A percentile compares a stretch with the other conserved stretches of the same genome.
Conservation (phyloP, 495 filamentous ascomycete genomes). For the Penicillium lagena region DNA sequence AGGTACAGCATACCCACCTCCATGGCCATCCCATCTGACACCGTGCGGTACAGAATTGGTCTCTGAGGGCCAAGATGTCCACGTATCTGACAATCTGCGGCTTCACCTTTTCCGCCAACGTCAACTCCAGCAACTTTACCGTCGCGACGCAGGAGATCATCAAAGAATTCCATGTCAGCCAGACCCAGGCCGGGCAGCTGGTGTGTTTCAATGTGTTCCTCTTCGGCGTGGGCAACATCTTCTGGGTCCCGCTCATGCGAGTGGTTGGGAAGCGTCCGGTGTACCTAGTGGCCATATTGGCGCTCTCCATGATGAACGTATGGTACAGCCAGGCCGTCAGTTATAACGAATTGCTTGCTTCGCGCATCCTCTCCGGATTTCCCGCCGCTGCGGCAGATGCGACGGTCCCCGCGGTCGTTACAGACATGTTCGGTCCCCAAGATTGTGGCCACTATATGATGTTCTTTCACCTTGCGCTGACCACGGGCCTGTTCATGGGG, state of each 20-base stretch:
- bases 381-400: conserved; percentile 23
- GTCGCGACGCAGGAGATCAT: conserved; percentile 23
- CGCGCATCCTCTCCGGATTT: conserved; percentile 24
- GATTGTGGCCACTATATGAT: conserved; percentile 30
- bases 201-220: conserved; percentile 29
- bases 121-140: conserved; percentile 28
- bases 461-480: conserved; percentile 28
- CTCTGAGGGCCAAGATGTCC: conserved; percentile 9
- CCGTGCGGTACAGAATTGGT: conserved; percentile 19
- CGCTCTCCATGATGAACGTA: conserved; percentile 21
- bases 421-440: conserved; percentile 22
- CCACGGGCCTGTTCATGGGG: conserved; percentile 22
- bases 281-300: conserved; percentile 18
- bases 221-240: conserved; percentile 22
- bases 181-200: conserved; percentile 20
- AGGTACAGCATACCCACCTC: background rate
- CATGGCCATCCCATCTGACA: background rate
- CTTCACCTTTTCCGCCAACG: conserved; percentile 27
- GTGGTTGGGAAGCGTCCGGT: conserved; percentile 27
- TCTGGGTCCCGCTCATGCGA: conserved; percentile 27
- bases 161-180: conserved; percentile 18
- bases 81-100: conserved; percentile 26
- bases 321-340: conserved; percentile 19
- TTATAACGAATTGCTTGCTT: conserved; percentile 20
- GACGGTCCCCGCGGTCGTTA: conserved; percentile 23